phyloP scores from a whole-genome alignment of 2,329 filamentous ascomycete genomes.

The Cercospora berteroae region DNA sequence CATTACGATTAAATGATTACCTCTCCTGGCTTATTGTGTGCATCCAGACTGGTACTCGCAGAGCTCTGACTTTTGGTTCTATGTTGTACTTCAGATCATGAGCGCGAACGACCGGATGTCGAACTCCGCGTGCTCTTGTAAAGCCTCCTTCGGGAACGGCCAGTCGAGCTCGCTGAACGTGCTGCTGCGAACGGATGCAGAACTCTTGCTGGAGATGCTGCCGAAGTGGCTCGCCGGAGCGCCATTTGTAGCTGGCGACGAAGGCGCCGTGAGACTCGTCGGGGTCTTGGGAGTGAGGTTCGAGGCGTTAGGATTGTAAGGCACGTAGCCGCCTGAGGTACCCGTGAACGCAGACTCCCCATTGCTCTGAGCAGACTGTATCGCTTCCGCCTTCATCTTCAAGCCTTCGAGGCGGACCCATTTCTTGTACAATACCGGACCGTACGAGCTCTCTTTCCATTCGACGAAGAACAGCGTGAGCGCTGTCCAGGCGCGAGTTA shows the following conservation, averaged over 20 bases:
- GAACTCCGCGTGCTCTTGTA: slow-evolving; percentile 11
- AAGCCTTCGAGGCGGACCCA: slow-evolving; percentile 14
- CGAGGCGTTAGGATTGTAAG: not conserved
- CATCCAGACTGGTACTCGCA: not conserved
- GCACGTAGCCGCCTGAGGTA: not conserved
- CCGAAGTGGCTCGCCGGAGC: slow-evolving; percentile 1
- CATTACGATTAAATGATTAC: not conserved
- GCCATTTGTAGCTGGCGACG: slow-evolving; percentile 1
- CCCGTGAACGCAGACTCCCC: not conserved
- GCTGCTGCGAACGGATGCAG: slow-evolving; percentile 8
- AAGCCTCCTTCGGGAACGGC: slow-evolving; percentile 12
- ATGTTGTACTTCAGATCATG: slow-evolving; percentile 4
- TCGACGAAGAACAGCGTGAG: slow-evolving; percentile 20
- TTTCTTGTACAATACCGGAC: slow-evolving; percentile 16
- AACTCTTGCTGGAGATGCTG: slow-evolving; percentile 13
- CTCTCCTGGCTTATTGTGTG: not conserved
- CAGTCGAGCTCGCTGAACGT: slow-evolving; percentile 12
- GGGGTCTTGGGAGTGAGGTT: not conserved
- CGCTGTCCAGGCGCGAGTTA: slow-evolving; percentile 15
- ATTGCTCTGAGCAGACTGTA: slow-evolving; percentile 8
- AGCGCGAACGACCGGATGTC: slow-evolving; percentile 16
- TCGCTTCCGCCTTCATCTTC: slow-evolving; percentile 10
- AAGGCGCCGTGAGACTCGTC: not conserved
- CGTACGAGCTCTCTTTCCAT: slow-evolving; percentile 17
- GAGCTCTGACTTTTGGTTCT: not conserved